Percentiles rank a stretch among this genome's conserved stretches.
These are phyloP conservation scores for Primulina huaijiensis DNA, from an alignment of 257 asterid species.

Conservation along the genomic window DNA sequence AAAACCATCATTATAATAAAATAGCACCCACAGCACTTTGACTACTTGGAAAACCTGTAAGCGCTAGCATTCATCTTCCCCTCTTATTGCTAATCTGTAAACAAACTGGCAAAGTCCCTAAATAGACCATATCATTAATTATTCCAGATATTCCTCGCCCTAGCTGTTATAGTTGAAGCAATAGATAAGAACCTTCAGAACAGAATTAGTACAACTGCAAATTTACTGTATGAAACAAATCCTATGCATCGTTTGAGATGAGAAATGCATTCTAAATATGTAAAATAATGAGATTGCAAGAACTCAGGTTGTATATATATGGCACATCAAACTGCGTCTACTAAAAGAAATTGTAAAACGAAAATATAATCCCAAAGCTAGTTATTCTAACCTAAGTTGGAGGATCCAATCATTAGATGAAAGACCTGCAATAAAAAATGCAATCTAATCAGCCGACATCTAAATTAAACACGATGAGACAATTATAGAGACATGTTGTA, in stretches of 20 bases:
- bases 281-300: not conserved
- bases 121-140: not conserved
- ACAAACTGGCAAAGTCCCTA: not conserved
- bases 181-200: not conserved
- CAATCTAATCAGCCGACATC: constrained; percentile 25
- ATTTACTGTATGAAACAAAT: too few relatives aligned
- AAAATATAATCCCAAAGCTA: constrained; percentile 13
- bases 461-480: not conserved
- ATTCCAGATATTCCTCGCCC: not conserved
- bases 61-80: not conserved
- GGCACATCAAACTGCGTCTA: constrained; percentile 14
- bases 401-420: constrained; percentile 86
- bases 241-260: not conserved
- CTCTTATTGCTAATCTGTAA: constrained; percentile 5
- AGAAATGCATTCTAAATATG: constrained; percentile 5
- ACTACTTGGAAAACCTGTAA: not conserved
- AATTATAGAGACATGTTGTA: constrained; percentile 6
- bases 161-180: not conserved
- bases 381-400: constrained; percentile 72
- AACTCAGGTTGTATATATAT: constrained; percentile 2
- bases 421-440: constrained; percentile 68
- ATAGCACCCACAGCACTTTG: not conserved
- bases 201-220: not conserved
- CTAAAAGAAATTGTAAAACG: constrained; percentile 7
- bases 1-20: constrained; percentile 3